Evolutionary conservation across 1,284 basidiomycete species (phyloP), one percentile per base, ranked within the genome.

Genomic region (Heliocybe sulcata): DNA sequence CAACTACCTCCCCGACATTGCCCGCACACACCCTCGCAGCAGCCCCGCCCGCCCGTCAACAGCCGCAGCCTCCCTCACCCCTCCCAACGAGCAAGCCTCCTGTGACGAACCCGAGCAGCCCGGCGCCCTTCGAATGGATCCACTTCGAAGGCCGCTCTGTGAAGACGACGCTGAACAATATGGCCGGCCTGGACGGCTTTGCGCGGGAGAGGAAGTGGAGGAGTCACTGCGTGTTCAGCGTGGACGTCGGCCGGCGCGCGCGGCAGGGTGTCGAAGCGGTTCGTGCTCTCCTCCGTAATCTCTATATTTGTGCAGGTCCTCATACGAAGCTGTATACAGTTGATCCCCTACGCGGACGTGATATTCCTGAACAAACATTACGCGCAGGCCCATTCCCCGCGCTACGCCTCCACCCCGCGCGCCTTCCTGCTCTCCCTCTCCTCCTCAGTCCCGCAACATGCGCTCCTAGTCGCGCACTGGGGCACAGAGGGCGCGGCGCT

Each of bases 191-290:
- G 35, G 89, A 91, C 58, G 85, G 87, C 3, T 77, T 91, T 31
- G 88, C 89, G 3, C 76, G 82, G 2, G 89, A 92, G 63, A 78
- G 86, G 33, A 87, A 86, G 62, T 92, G 90, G 89, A 76, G 89
- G 55, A 79, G 80, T 55, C 81, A 85, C 59, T 90, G 87, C 57
- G 85, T 90, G 3, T 84, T 92, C 65, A 90, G 87, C 57, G 69
- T 91, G 42, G 88, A 90, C 64, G 75, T 90, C 14, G 85, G 86
- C 4, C 73, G 85, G 25, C 82, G 81, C 45, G 81, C 82, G 16
- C 75, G 83, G 51, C 86, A 89, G 65, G 89, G 87, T n/a, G 81
- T 87, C 51, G 85, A 91, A 77, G 83, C 81, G 67, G 88, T 90
- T 70, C 67, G 74, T 69, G 62, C 59, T 54, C 59, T 62, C 29